Percentiles rank a stretch among this genome's conserved stretches.
Conservation (phyloP, 768 basidiomycete species). For the Mycena rosella region DNA sequence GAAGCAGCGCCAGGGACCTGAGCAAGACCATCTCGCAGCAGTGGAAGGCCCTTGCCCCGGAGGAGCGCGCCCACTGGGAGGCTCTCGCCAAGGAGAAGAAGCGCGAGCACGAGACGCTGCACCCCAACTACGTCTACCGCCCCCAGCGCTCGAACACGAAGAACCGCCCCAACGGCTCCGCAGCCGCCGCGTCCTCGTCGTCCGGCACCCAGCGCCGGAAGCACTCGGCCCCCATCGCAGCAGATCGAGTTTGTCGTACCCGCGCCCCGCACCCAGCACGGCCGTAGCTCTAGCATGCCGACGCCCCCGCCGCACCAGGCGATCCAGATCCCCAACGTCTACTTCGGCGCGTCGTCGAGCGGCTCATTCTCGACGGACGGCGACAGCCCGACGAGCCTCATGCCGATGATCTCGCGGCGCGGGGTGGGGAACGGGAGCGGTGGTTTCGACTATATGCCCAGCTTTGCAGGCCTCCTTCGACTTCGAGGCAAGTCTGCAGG, state of each 20-base stretch:
- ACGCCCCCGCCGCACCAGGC: constrained; percentile 77
- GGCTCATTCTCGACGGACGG: constrained; percentile 73
- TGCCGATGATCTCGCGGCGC: constrained; percentile 32
- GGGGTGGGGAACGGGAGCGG: constrained; percentile 6
- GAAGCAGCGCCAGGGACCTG: constrained; percentile 84
- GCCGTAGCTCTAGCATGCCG: constrained; percentile 69
- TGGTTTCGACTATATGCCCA: constrained; percentile 68
- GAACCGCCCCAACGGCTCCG: constrained; percentile 43
- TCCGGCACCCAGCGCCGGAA: no score
- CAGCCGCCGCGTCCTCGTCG: background rate
- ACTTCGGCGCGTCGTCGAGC: constrained; percentile 43
- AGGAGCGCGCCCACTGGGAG: constrained; percentile 82
- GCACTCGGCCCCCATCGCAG: no score
- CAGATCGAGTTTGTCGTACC: background rate
- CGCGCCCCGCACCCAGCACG: no score
- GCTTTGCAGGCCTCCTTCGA: constrained; percentile 55
- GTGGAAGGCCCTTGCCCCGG: constrained; percentile 76
- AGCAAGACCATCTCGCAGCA: constrained; percentile 86
- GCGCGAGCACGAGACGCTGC: constrained; percentile 80
- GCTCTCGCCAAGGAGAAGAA: constrained; percentile 82
- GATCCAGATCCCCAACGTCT: constrained; percentile 77
- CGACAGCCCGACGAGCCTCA: constrained; percentile 40
- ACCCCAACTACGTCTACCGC: constrained; percentile 83
- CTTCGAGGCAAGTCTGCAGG: constrained; percentile 63
- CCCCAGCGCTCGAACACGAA: constrained; percentile 67